Evolutionary conservation across 768 basidiomycete genomes (phyloP).

Genomic region (Lyophyllum semitale): DNA sequence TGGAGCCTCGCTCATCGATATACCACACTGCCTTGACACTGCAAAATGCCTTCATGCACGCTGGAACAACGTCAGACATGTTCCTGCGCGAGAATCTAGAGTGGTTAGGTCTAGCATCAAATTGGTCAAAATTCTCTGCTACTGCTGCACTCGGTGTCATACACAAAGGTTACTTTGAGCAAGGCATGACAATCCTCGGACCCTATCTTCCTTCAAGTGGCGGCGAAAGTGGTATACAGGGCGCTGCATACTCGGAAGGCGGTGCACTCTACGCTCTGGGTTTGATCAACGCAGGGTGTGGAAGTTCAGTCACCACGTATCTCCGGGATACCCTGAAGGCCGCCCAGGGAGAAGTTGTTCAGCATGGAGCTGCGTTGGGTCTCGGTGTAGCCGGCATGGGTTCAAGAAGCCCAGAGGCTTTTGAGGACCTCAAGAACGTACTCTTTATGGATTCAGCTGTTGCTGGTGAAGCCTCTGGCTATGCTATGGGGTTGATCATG

Average conservation of each 20-base stretch:
- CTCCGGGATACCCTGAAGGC: conserved; percentile 78
- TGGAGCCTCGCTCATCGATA: conserved; percentile 94
- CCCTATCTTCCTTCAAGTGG: conserved; percentile 88
- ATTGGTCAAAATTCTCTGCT: conserved; percentile 99
- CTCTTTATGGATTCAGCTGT: conserved; percentile 95
- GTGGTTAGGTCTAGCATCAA: conserved; percentile 92
- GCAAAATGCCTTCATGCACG: conserved; percentile 96
- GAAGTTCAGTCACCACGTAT: conserved; percentile 74
- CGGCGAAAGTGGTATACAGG: conserved; percentile 74
- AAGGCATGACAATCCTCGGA: conserved; percentile 88
- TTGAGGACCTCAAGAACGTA: conserved; percentile 87
- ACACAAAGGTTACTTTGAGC: conserved; percentile 94
- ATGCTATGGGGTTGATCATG: conserved; percentile 98
- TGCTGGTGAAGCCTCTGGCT: conserved; percentile 94
- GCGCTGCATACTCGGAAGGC: conserved; percentile 90
- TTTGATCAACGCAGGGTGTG: conserved; percentile 90
- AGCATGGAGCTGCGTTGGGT: conserved; percentile 96
- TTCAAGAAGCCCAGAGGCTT: conserved; percentile 83
- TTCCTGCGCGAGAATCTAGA: conserved; percentile 96
- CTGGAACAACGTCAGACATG: conserved; percentile 94
- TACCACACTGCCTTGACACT: conserved; percentile 96
- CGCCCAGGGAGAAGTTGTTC: conserved; percentile 83
- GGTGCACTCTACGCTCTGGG: conserved; percentile 96
- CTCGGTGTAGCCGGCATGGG: conserved; percentile 97
- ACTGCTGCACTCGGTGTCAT: conserved; percentile 97